Percentiles rank a stretch among this genome's conserved stretches.
These are phyloP conservation scores for Saccharomyces kudriavzevii DNA, from an alignment of 805 yeast genomes.

Conservation along the genomic window DNA sequence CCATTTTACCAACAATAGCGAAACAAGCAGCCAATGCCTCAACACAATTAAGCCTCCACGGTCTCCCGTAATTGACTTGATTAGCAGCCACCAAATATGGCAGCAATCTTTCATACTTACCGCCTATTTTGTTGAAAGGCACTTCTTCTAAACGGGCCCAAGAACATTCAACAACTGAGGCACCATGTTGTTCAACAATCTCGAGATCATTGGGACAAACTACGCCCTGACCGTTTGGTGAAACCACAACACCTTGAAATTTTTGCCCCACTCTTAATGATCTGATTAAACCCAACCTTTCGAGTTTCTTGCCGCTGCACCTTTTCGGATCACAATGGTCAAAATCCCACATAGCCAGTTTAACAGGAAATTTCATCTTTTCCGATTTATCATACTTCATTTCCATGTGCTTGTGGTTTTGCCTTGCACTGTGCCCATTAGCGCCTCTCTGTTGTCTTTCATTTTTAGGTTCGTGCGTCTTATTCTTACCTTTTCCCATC, in stretches of 20 bases:
- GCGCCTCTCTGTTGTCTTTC: slow-evolving; percentile 31
- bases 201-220: slow-evolving; percentile 83
- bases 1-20: slow-evolving; percentile 83
- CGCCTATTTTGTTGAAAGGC: slow-evolving; percentile 91
- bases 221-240: slow-evolving; percentile 85
- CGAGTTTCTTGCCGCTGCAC: slow-evolving; percentile 91
- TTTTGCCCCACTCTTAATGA: slow-evolving; percentile 85
- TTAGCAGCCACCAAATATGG: slow-evolving; percentile 95
- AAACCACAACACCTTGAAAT: slow-evolving; percentile 80
- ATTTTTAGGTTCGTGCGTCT: slow-evolving; percentile 35
- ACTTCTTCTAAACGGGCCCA: slow-evolving; percentile 98
- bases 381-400: slow-evolving; percentile 30
- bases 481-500: slow-evolving; percentile 40
- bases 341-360: slow-evolving; percentile 97
- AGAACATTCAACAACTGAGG: slow-evolving; percentile 97
- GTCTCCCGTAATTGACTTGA: slow-evolving; percentile 93
- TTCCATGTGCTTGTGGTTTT: slow-evolving; percentile 39
- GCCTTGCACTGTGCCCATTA: slow-evolving; percentile 51
- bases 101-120: slow-evolving; percentile 72
- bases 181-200: slow-evolving; percentile 72
- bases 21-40: slow-evolving; percentile 97
- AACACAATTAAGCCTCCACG: slow-evolving; percentile 93
- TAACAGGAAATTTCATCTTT: slow-evolving; percentile 58
- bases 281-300: slow-evolving; percentile 75
- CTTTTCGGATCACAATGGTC: slow-evolving; percentile 98